phyloP scores from a whole-genome alignment of 179 eudicot genomes.

The Actinidia polygama region DNA sequence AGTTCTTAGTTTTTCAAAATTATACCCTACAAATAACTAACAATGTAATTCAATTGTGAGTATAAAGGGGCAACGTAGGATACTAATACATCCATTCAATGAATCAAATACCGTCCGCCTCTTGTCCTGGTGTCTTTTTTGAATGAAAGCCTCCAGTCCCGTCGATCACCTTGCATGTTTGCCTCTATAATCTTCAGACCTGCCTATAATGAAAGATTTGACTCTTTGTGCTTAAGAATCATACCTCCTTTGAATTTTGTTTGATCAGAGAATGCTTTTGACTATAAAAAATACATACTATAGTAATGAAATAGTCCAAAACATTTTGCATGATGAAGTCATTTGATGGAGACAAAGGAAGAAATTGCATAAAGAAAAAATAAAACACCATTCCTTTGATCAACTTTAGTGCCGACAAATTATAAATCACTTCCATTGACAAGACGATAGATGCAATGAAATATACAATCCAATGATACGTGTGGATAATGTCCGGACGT shows the following conservation, averaged over 20 bases:
- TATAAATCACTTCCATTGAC: neutral
- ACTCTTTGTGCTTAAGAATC: neutral
- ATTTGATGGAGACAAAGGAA: neutral
- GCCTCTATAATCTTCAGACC: constrained; percentile 89
- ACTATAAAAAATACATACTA: constrained; percentile 39
- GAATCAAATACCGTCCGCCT: constrained; percentile 90
- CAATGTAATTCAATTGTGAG: too few species aligned
- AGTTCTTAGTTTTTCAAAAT: neutral
- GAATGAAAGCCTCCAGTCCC: constrained; percentile 92
- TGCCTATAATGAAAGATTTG: constrained; percentile 54
- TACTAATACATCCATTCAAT: neutral
- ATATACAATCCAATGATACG: neutral
- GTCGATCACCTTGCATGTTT: constrained; percentile 94
- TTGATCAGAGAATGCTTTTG: constrained; percentile 72
- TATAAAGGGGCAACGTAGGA: too few species aligned
- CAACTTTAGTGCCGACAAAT: neutral
- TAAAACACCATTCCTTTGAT: neutral
- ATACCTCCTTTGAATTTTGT: constrained; percentile 87
- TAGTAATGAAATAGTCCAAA: constrained; percentile 1
- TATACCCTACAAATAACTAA: neutral
- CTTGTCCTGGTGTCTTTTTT: constrained; percentile 84
- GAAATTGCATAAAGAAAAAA: neutral
- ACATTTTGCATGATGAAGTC: neutral
- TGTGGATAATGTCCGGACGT: too few species aligned
- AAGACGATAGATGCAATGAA: neutral